Evolutionary conservation across 768 basidiomycete genomes (phyloP), one percentile per base, ranked within the genome.

Genomic region (Glaciozyma martinii): DNA sequence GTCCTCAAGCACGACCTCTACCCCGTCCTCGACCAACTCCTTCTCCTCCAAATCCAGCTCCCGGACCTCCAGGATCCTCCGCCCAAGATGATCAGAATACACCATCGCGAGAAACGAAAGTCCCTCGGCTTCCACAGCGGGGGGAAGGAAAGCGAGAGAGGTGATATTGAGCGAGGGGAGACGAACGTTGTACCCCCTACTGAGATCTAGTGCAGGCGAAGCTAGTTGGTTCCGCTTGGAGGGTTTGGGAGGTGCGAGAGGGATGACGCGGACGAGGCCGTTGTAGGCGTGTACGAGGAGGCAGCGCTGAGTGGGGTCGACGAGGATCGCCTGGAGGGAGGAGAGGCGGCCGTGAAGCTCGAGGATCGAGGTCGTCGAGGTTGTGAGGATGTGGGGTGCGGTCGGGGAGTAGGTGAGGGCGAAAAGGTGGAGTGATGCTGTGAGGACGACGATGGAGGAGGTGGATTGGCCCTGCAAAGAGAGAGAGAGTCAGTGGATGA

Each of bases 121-220:
- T 10, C 27, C 32, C n/a, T 29, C 27, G 46, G 5, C 1, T 46
- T 16, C 78, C 25, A 25, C 19, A 16, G 27, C 21, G 2, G 80
- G 71, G 23, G 82, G 77, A 21, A 90, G 75, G 77, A 90, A 86
- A 7, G 82, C 77, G 46, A 90, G 72, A 8, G 84, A 81, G 33
- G 89, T 78, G 10, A 92, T 76, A 74, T 85, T 89, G 54, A 85
- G 75, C 71, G 89, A 86, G 5, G 82, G 80, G 23, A 88, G 64
- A 56, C 71, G 62, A n/a, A 71, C 54, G 44, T 65, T 70, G 66
- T 61, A 72, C 8, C 62, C 61, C 13, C 50, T n/a, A 1, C 37
- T 25, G 21, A 74, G 68, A 52, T 72, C 71, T 25, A 71, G 29
- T 7, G 25, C 13, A 0, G 58, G 13, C 21, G 53, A 2, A 13